Conservation (phyloP, 805 yeast genomes). For the Suhomyces canberraensis region DNA sequence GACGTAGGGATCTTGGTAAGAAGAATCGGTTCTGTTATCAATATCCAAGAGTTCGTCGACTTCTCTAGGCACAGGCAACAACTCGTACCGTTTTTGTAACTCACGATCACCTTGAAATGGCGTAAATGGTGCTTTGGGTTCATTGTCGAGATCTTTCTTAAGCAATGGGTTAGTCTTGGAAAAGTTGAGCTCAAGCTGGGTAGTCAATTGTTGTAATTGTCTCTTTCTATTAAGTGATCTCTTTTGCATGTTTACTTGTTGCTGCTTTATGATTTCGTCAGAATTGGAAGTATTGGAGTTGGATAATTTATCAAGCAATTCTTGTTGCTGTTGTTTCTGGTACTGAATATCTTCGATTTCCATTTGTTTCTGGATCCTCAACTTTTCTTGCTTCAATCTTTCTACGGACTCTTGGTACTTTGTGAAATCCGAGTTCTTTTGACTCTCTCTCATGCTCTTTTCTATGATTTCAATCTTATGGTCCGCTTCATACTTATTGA, state of each 20-base stretch:
- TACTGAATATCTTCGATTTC: slow-evolving; percentile 40
- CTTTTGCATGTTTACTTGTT: slow-evolving; percentile 43
- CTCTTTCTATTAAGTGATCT: slow-evolving; percentile 64
- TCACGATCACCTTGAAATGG: slow-evolving; percentile 92
- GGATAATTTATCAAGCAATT: slow-evolving; percentile 38
- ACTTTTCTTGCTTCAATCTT: slow-evolving; percentile 60
- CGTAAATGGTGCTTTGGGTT: slow-evolving; percentile 63
- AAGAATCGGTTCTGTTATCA: slow-evolving; percentile 45
- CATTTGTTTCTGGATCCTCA: slow-evolving; percentile 63
- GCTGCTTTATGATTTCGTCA: slow-evolving; percentile 40
- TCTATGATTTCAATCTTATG: slow-evolving; percentile 74
- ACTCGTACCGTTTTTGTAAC: slow-evolving; percentile 46
- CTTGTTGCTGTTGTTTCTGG: slow-evolving; percentile 40
- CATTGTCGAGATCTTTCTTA: slow-evolving; percentile 22
- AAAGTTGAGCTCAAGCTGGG: slow-evolving; percentile 46
- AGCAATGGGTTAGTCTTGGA: slow-evolving; percentile 26
- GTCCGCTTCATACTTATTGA: slow-evolving; percentile 65
- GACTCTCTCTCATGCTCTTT: slow-evolving; percentile 67
- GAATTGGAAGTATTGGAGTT: slow-evolving; percentile 27
- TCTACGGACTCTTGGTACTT: slow-evolving; percentile 56
- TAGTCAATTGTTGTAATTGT: slow-evolving; percentile 57
- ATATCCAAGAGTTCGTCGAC: slow-evolving; percentile 22
- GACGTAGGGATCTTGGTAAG: slow-evolving; percentile 43
- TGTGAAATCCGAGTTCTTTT: slow-evolving; percentile 59
- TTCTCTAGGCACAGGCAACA: slow-evolving; percentile 30